Percentiles rank a stretch among this genome's conserved stretches.
Evolutionary conservation across 2,329 filamentous ascomycete species (phyloP).

Genomic region (Aureobasidium musti): DNA sequence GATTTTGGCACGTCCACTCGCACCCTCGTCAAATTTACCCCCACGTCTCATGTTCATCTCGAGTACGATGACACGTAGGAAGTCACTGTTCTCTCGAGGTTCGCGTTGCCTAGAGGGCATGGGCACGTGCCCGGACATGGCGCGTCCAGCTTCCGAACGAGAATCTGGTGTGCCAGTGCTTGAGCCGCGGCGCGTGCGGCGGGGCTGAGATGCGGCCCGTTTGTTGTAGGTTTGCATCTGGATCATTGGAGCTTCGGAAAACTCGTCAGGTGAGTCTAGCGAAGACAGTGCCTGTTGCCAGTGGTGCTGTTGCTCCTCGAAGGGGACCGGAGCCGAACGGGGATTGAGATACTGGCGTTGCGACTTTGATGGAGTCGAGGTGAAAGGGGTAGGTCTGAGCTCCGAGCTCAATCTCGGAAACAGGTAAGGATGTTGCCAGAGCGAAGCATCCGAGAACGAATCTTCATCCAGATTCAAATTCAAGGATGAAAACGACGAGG

Average conservation of each 20-base stretch:
- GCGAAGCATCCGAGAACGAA: constrained; percentile 58
- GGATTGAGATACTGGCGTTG: constrained; percentile 64
- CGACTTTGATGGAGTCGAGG: constrained; percentile 57
- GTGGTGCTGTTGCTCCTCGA: constrained; percentile 44
- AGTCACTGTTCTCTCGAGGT: constrained; percentile 64
- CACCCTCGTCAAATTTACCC: constrained; percentile 61
- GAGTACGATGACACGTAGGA: constrained; percentile 63
- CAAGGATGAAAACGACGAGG: constrained; percentile 61
- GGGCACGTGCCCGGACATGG: constrained; percentile 38
- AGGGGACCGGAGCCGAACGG: constrained; percentile 45
- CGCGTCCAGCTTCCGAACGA: constrained; percentile 48
- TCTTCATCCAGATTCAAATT: constrained; percentile 38
- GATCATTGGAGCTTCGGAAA: constrained; percentile 56
- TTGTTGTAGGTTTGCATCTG: constrained; percentile 65
- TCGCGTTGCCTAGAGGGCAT: constrained; percentile 58
- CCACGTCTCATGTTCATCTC: constrained; percentile 68
- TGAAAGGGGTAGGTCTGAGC: constrained; percentile 58
- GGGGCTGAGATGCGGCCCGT: constrained; percentile 37
- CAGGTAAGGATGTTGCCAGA: constrained; percentile 61
- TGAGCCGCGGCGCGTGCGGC: constrained; percentile 13
- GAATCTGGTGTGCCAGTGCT: constrained; percentile 43
- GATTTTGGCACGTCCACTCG: constrained; percentile 58
- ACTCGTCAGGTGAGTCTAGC: constrained; percentile 38
- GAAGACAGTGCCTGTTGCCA: constrained; percentile 43
- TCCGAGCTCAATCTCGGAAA: constrained; percentile 62